phyloP scores from a whole-genome alignment of 2,329 filamentous ascomycete species.

The Microcyclospora pomicola region DNA sequence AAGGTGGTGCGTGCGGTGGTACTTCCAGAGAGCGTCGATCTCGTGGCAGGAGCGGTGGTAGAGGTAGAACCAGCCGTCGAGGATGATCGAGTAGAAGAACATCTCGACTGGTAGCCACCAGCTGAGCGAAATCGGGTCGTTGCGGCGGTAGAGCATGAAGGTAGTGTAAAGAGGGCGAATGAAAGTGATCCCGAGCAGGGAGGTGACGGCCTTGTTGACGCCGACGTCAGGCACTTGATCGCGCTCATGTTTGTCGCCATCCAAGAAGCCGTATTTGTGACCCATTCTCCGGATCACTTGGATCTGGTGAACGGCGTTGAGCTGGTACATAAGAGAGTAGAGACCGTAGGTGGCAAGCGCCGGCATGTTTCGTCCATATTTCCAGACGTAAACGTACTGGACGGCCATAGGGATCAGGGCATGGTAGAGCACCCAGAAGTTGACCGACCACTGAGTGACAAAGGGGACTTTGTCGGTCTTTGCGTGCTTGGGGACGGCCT shows the following conservation, averaged over 20 bases:
- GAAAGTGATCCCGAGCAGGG: conserved; percentile 9
- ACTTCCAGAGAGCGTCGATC: conserved; percentile 27
- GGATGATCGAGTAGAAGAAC: conserved; percentile 28
- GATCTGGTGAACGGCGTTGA: conserved; percentile 28
- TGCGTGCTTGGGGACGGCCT: conserved; percentile 21
- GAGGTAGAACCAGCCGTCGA: conserved; percentile 35
- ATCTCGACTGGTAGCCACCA: conserved; percentile 27
- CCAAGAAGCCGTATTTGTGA: conserved; percentile 28
- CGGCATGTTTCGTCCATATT: conserved; percentile 20
- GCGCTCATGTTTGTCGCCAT: conserved; percentile 32
- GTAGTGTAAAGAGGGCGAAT: conserved; percentile 10
- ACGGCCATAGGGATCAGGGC: conserved; percentile 25
- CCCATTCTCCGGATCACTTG: conserved; percentile 27
- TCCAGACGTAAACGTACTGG: conserved; percentile 24
- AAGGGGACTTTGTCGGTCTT: conserved; percentile 31
- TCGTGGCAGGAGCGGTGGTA: conserved; percentile 33
- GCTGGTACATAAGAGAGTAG: conserved; percentile 29
- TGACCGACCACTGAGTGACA: conserved; percentile 22
- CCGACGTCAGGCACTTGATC: conserved; percentile 30
- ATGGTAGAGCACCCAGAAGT: conserved; percentile 29
- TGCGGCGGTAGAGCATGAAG: conserved; percentile 9
- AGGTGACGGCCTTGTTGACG: conserved; percentile 9
- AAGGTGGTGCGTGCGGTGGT: conserved; percentile 33
- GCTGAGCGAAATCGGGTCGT: conserved; percentile 13
- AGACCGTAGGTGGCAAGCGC: conserved; percentile 22